These are phyloP conservation scores for Dothideomycetes sp. DNA, from an alignment of 2,329 filamentous ascomycete genomes.

Conservation along the genomic window DNA sequence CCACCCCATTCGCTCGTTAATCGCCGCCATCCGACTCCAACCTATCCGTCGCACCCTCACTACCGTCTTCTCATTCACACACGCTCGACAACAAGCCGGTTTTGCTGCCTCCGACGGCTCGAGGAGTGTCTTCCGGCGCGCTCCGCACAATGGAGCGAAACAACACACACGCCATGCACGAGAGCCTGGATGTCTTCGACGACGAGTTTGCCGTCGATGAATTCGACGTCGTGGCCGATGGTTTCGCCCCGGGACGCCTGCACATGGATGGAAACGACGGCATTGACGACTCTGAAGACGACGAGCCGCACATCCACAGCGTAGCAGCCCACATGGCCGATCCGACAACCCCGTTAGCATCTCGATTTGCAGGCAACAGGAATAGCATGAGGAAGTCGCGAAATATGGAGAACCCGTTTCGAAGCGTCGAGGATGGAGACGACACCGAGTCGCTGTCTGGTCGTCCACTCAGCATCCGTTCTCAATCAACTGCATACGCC, in stretches of 20 bases:
- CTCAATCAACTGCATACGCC: constrained; percentile 21
- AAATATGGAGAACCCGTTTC: constrained; percentile 21
- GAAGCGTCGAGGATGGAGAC: constrained; percentile 22
- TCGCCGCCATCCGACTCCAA: neutral
- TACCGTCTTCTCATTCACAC: no score
- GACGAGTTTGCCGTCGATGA: constrained; percentile 36
- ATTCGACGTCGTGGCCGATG: constrained; percentile 33
- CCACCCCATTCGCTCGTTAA: neutral
- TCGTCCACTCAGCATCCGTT: constrained; percentile 18
- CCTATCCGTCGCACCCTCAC: no score
- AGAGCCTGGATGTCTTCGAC: constrained; percentile 31
- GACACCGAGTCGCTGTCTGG: constrained; percentile 13
- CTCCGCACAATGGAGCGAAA: neutral
- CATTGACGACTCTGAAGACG: constrained; percentile 7
- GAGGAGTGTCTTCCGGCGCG: neutral
- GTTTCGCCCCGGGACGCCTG: constrained; percentile 30
- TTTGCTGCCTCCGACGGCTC: neutral
- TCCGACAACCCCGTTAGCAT: constrained; percentile 10
- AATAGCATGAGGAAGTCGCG: constrained; percentile 22
- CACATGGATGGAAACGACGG: constrained; percentile 11
- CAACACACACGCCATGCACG: neutral
- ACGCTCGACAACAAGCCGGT: neutral
- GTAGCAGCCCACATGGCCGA: constrained; percentile 16
- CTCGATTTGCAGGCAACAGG: constrained; percentile 8
- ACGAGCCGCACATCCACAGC: constrained; percentile 19